Evolutionary conservation across 2,329 filamentous ascomycete genomes (phyloP), one percentile per base, ranked within the genome.

Genomic region (Colletotrichum ledebouriae): DNA sequence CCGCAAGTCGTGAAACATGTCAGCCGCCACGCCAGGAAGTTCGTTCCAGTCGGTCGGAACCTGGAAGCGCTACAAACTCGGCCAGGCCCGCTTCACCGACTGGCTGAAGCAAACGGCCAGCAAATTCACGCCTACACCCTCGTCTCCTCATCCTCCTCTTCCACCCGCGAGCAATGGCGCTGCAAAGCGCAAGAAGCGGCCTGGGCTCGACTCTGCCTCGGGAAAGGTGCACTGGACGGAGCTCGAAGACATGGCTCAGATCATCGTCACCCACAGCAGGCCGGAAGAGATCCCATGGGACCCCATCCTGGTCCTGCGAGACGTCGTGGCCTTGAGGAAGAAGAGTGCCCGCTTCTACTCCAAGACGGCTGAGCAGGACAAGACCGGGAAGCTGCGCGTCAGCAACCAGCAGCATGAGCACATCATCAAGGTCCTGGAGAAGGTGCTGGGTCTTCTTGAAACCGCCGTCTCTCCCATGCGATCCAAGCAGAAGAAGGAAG

Each of bases 341-440:
- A 62, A 62, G 39, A 62, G 42, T 2, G 60, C 50, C 3, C 29
- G 49, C n/a, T 46, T 62, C 39, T 47, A 53, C 29, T 62, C 47
- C 4, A 53, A 62, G 25, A 44, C 17, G 6, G 39, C 47, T 2
- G 22, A 55, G 0, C 7, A 44, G 2, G 49, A 55, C 29, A 55
- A 29, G 25, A 47, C 59, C 4, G 49, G 59, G 3, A 55, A 47
- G 20, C 37, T 62, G 3, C 53, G 53, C n/a, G 2, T n/a, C 0
- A 62, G 49, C 25, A 62, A 62, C 13, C 39, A 62, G 22, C 15
- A 53, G n/a, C 59, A 55, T 9, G 59, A 62, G 25, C 59, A 62
- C 3, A 55, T 53, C 3, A 62, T 62, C 39, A 55, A 46, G 29
- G 59, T 62, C 2, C 6, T 62, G 25, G 59, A 62, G 29, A 62